Base-by-base conservation (phyloP, 768 basidiomycete species). In the Termitomyces sp. region DNA sequence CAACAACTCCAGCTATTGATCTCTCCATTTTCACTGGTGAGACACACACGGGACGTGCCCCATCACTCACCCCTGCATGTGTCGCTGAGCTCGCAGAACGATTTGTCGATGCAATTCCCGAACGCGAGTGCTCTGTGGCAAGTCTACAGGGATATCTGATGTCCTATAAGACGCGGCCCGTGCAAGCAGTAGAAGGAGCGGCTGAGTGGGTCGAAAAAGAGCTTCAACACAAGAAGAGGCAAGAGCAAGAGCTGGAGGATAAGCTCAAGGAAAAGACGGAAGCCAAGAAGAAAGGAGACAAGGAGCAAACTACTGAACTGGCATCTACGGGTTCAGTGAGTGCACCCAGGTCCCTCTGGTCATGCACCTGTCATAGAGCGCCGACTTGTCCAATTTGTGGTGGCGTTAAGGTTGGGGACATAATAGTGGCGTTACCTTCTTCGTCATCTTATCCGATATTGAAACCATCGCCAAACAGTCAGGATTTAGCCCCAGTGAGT, bases 131-230 rank as follows among this genome's bases (percentile, higher is more conserved):
- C 41, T 74, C 68, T 17, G 73, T 73, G 71, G 75, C 71, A 42
- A 69, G 64, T 47, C 60, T 74, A 51, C 74, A 74, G 60, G 72
- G 66, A 3, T 74, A 79, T 63, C 64, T 88, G 57, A 85, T 89
- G 82, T 64, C 72, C 26, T 77, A 83, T 70, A 85, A 87, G 66
- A 74, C 67, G 6, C 68, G 77, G 10, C 84, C 86, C 0, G 61
- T 71, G 54, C 74, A 71, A 19, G 85, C 84, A 7, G 75, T 76
- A 6, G 62, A 64, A 5, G 69, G 66, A 1, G 66, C 68, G 1
- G 66, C 59, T 3, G 67, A 58, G 10, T 84, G 81, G 78, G 70
- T 82, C 10, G 70, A 74, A 56, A 70, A 70, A 60, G 77, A 78
- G 9, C 12, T 35, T 35, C 4, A 14, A 55, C 59, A 52, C 7